Base-by-base conservation (phyloP, 139 green algal genomes). In the Raphidocelis subcapitata region DNA sequence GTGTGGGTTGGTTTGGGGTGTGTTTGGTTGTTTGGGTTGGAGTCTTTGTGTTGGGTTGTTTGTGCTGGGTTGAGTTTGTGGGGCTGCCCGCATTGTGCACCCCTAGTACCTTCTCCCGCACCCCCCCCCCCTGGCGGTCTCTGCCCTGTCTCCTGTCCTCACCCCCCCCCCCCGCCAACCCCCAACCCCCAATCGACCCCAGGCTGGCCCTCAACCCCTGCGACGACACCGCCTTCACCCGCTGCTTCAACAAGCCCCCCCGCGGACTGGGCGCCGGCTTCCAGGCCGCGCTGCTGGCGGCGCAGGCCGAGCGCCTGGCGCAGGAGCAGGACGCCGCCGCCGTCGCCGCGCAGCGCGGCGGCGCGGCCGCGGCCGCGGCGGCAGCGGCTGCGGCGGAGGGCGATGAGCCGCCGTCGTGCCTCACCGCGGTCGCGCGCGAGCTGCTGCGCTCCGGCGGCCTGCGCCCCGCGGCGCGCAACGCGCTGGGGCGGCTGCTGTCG, bases 141-240 rank as follows among this genome's bases (percentile, higher is more conserved):
- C n/a, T n/a, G n/a, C 20, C 59, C 63, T 28, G 12, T n/a, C 41
- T 37, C 29, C 67, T 73, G 3, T 12, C 54, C 12, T 4, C 12
- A 8, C 54, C 54, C 24, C 5, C 12, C 41, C 8, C 41, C 41
- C 41, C 8, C 12, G 41, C 41, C 12, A 8, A 49, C 41, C 67
- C 16, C 15, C n/a, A n/a, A n/a, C n/a, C n/a, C n/a, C n/a, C n/a
- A n/a, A n/a, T n/a, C n/a, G n/a, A n/a, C n/a, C n/a, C 28, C 46
- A 57, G 65, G 16, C 69, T 84, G 51, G 46, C 67, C 21, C 69
- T 82, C 5, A 82, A 79, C 65, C 74, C 65, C 5, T 4, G 23
- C 52, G 74, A 82, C 41, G 79, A 82, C 52, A 26, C 51, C 1
- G 49, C 69, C 1, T 70, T 82, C 18, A 5, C 41, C 28, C 47